phyloP scores from a whole-genome alignment of 2,329 filamentous ascomycete genomes.

The Alternaria atra region DNA sequence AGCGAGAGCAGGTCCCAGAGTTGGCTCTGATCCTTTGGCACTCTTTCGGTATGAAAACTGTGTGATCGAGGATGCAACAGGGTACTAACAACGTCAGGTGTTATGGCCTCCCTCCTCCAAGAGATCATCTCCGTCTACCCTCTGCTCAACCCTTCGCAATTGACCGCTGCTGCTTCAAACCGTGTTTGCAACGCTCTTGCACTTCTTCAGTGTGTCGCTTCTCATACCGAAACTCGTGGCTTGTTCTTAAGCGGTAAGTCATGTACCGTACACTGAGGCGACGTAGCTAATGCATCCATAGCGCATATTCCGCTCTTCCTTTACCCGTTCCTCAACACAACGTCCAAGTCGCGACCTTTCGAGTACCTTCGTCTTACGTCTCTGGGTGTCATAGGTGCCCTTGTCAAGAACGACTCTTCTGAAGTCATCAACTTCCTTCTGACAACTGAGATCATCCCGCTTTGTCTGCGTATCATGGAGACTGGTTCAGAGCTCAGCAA shows the following conservation, averaged over 20 bases:
- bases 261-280: neutral
- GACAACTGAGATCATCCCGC: conserved; percentile 96
- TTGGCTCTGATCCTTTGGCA: conserved; percentile 97
- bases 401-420: conserved; percentile 98
- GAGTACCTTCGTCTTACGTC: conserved; percentile 97
- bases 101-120: conserved; percentile 97
- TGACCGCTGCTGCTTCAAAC: conserved; percentile 97
- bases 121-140: conserved; percentile 99
- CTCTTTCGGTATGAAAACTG: conserved; percentile 77
- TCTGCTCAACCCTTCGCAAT: conserved; percentile 92
- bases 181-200: conserved; percentile 97
- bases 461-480: conserved; percentile 99
- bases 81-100: conserved; percentile 65
- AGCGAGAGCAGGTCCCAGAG: conserved; percentile 96
- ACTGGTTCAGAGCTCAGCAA: conserved; percentile 98
- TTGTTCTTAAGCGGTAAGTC: conserved; percentile 85
- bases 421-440: conserved; percentile 99
- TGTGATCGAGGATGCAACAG: neutral
- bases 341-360: conserved; percentile 95
- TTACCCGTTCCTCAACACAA: conserved; percentile 98
- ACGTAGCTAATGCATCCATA: conserved; percentile 51
- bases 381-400: conserved; percentile 92
- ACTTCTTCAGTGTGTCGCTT: conserved; percentile 94
- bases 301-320: conserved; percentile 97
- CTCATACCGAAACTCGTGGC: conserved; percentile 93